A percentile compares a stretch with the other conserved stretches of the same genome.
These are phyloP conservation scores for Candida dubliniensis DNA, from an alignment of 1,139 yeast species.

Conservation along the genomic window DNA sequence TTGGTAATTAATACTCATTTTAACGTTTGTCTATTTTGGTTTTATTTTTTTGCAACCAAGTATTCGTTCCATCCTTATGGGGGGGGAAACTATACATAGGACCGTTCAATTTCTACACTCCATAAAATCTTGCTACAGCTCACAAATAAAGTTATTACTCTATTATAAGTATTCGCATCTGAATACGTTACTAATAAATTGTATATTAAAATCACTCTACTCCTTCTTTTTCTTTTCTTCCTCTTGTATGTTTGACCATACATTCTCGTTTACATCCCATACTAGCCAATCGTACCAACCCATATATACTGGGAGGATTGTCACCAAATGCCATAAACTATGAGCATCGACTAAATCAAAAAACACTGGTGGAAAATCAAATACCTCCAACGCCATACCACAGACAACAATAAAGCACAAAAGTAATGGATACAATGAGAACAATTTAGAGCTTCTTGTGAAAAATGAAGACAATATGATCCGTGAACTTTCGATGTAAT, in stretches of 20 bases:
- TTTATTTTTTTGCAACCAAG: not conserved
- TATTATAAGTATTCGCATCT: too few species aligned
- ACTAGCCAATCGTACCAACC: slow-evolving; percentile 53
- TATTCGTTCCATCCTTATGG: too few species aligned
- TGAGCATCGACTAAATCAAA: slow-evolving; percentile 82
- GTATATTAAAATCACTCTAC: slow-evolving; percentile 1
- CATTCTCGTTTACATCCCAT: slow-evolving; percentile 45
- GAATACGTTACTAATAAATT: too few species aligned
- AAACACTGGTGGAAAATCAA: slow-evolving; percentile 78
- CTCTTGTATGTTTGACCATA: slow-evolving; percentile 16
- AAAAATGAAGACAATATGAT: slow-evolving; percentile 36
- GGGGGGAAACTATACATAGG: too few species aligned
- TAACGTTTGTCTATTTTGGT: not conserved
- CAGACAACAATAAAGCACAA: slow-evolving; percentile 52
- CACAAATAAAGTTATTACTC: too few species aligned
- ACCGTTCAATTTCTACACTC: too few species aligned
- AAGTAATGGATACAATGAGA: slow-evolving; percentile 43
- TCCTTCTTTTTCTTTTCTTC: slow-evolving; percentile 15
- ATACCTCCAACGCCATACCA: slow-evolving; percentile 85
- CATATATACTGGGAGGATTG: slow-evolving; percentile 58
- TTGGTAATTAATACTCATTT: not conserved
- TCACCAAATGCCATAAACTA: slow-evolving; percentile 85
- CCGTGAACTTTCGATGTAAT: slow-evolving; percentile 24
- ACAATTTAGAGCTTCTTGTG: slow-evolving; percentile 38
- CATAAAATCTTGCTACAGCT: too few species aligned